phyloP scores from a whole-genome alignment of 108 stramenopile species.

The Cylindrotheca closterium region DNA sequence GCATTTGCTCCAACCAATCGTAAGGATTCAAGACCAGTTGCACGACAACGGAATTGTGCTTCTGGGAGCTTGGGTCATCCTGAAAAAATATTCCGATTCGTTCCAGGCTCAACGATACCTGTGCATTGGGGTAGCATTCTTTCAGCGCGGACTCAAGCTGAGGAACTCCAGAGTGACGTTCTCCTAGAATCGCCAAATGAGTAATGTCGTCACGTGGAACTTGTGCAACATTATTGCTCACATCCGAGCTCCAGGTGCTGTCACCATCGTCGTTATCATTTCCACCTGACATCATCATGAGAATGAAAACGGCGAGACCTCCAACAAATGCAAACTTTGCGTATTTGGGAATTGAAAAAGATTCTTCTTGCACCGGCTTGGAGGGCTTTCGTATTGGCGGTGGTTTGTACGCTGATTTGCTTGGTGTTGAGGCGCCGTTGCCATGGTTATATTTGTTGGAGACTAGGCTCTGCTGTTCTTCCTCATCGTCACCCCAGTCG shows the following conservation, averaged over 20 bases:
- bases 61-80: slow-evolving; percentile 14
- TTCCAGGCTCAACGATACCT: slow-evolving; percentile 28
- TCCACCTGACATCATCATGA: background rate
- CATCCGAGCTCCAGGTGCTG: background rate
- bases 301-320: background rate
- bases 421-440: background rate
- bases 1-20: slow-evolving; percentile 61
- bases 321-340: background rate
- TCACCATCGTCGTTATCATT: background rate
- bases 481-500: slow-evolving; percentile 11
- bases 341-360: background rate
- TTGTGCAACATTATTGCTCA: background rate
- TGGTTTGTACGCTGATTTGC: slow-evolving; percentile 1
- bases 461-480: slow-evolving; percentile 8
- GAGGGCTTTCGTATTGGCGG: slow-evolving; percentile 1
- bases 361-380: slow-evolving; percentile 2
- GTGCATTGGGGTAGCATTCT: slow-evolving; percentile 44
- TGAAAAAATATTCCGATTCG: slow-evolving; percentile 55
- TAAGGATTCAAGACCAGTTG: slow-evolving; percentile 43
- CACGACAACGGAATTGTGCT: slow-evolving; percentile 32
- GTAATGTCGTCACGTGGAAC: too few relatives aligned
- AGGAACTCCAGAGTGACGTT: slow-evolving; percentile 49
- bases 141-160: slow-evolving; percentile 42
- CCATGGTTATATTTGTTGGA: slow-evolving; percentile 1
- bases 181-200: slow-evolving; percentile 52